These are phyloP conservation scores for Fraxinus latifolia DNA, from an alignment of 305 asterid species.

Conservation along the genomic window DNA sequence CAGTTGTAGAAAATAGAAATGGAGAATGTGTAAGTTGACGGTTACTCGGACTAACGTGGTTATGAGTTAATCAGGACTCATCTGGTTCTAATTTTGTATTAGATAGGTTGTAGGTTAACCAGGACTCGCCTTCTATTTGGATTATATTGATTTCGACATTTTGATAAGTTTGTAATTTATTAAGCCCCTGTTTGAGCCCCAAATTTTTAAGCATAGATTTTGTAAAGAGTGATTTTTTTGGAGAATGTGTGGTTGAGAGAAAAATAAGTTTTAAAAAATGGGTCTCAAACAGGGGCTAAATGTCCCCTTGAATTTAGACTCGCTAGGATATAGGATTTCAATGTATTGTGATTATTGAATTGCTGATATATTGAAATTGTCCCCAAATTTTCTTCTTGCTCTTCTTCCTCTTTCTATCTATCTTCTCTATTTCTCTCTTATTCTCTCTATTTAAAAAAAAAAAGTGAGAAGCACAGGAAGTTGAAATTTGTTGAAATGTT, in stretches of 20 bases:
- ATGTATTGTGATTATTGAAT: neutral
- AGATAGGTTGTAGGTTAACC: neutral
- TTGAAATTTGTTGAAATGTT: neutral
- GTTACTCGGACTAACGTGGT: neutral
- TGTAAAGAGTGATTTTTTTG: too few species aligned
- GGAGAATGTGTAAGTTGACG: neutral
- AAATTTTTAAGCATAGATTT: too few species aligned
- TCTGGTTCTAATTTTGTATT: neutral
- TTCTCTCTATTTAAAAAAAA: neutral
- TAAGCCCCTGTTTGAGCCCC: neutral
- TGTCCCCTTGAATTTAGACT: neutral
- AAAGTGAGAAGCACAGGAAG: neutral
- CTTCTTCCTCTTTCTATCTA: neutral
- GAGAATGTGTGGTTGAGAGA: neutral
- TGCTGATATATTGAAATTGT: neutral
- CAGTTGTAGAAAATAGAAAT: neutral
- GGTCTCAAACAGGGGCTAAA: neutral
- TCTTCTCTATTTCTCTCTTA: neutral
- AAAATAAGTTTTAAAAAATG: neutral
- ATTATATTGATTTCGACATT: neutral
- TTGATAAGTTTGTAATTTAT: neutral
- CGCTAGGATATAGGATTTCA: neutral
- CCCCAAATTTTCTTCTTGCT: neutral
- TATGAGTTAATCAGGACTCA: neutral
- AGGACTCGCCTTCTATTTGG: neutral